Conservation (phyloP, 768 basidiomycete species). For the Tylopilus sp. region DNA sequence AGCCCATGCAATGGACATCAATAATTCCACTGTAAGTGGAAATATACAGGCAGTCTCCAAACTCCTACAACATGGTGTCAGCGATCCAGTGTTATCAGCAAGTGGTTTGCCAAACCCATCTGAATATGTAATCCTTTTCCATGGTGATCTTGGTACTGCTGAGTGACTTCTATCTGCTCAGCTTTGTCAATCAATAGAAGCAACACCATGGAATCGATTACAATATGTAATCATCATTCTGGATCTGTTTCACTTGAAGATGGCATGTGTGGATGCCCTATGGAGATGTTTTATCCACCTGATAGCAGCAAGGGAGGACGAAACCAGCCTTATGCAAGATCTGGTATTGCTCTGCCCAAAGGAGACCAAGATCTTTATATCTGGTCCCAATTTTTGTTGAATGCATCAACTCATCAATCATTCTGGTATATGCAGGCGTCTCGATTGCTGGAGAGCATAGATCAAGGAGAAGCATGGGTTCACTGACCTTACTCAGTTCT, state of each 20-base stretch:
- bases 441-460: not conserved
- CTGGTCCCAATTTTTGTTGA: slow-evolving; percentile 32
- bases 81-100: not conserved
- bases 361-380: slow-evolving; percentile 26
- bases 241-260: slow-evolving; percentile 36
- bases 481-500: not conserved
- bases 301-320: not conserved
- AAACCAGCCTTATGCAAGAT: slow-evolving; percentile 16
- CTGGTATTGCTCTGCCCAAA: slow-evolving; percentile 22
- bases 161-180: not conserved
- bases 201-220: slow-evolving; percentile 25
- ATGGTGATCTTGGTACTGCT: not conserved
- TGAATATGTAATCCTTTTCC: not conserved
- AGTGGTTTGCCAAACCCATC: not conserved
- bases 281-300: slow-evolving; percentile 15
- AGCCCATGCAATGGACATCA: not conserved
- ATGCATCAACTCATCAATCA: slow-evolving; percentile 38
- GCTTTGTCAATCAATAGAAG: not conserved
- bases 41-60: not conserved
- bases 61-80: not conserved
- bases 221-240: slow-evolving; percentile 33
- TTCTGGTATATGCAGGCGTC: slow-evolving; percentile 16
- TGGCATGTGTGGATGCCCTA: slow-evolving; percentile 25
- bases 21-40: not conserved
- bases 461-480: not conserved